Conservation (phyloP, 1,139 yeast genomes). For the Lizanozyma gosingica region DNA sequence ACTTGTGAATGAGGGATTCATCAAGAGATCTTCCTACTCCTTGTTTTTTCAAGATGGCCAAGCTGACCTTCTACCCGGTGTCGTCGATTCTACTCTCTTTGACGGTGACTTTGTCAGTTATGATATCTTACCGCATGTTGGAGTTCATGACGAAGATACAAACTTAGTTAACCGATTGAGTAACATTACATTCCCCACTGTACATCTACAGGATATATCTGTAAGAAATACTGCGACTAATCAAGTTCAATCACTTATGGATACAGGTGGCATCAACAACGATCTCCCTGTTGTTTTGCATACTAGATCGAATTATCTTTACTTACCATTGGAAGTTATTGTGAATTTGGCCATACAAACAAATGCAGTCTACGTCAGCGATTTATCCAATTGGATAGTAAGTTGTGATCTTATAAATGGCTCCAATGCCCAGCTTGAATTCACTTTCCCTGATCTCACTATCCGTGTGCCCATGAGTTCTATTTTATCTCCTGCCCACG, state of each 20-base stretch:
- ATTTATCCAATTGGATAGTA: conserved; percentile 54
- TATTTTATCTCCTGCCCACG: conserved; percentile 35
- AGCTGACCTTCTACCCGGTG: conserved; percentile 37
- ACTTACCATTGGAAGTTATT: conserved; percentile 51
- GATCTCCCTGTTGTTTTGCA: conserved; percentile 55
- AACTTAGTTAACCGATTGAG: conserved; percentile 10
- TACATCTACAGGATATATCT: conserved; percentile 46
- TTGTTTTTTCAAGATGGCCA: conserved; percentile 31
- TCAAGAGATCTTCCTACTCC: conserved; percentile 47
- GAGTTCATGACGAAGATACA: conserved; percentile 15
- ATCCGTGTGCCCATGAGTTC: conserved; percentile 47
- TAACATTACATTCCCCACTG: conserved; percentile 35
- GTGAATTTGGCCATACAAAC: conserved; percentile 66
- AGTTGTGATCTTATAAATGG: conserved; percentile 40
- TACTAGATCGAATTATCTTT: conserved; percentile 42
- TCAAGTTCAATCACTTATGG: conserved; percentile 23
- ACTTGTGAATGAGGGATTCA: conserved; percentile 22
- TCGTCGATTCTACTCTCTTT: conserved; percentile 39
- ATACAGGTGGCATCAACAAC: conserved; percentile 17
- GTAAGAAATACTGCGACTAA: conserved; percentile 37
- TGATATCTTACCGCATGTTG: conserved; percentile 37
- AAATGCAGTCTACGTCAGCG: conserved; percentile 54
- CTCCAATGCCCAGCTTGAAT: conserved; percentile 43
- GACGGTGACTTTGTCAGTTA: conserved; percentile 39
- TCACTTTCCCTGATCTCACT: conserved; percentile 44